Base-by-base conservation (phyloP, 2,329 filamentous ascomycete species). In the Hypoxylon sp. region DNA sequence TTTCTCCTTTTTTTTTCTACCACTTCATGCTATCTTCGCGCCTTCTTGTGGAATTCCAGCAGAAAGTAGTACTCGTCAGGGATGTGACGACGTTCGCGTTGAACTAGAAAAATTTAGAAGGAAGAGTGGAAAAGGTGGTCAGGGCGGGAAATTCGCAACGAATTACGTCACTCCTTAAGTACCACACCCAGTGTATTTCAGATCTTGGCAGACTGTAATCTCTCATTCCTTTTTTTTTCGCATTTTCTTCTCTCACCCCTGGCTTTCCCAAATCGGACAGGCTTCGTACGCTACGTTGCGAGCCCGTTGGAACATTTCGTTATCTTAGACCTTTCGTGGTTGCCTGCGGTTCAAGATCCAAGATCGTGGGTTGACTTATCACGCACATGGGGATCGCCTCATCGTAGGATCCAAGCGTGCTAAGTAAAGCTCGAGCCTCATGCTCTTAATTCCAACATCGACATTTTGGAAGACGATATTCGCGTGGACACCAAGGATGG, bases 81-180 rank as follows among this genome's bases (percentile, higher is more conserved):
- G 53, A 58, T 51, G 33, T 42, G 42, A 42, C 31, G 35, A 63
- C 35, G n/a, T 52, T 58, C 60, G 46, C 39, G 48, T 64, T n/a
- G 22, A 63, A 46, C 58, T 63, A 70, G 53, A 64, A 70, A 70
- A 68, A 64, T 66, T 65, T 46, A 48, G 58, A 67, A 69, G 63
- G 59, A 67, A 66, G 59, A 61, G 53, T 53, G 53, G 55, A 52
- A 66, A 53, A 59, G 63, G 67, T 70, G 70, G 70, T 60, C 67
- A 52, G 63, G 67, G 70, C 63, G 66, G 53, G 52, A 62, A 66
- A 66, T 71, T 69, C 65, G 70, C 71, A 73, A 75, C 67, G 67
- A 71, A 69, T 76, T 77, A 77, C 75, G 75, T 77, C 75, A 77
- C 75, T 74, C 65, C 54, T 53, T n/a, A 68, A 68, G 65, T 74